Evolutionary conservation across 768 basidiomycete species (phyloP), one percentile per base, ranked within the genome.

Genomic region (Hygrocybe coccinea): DNA sequence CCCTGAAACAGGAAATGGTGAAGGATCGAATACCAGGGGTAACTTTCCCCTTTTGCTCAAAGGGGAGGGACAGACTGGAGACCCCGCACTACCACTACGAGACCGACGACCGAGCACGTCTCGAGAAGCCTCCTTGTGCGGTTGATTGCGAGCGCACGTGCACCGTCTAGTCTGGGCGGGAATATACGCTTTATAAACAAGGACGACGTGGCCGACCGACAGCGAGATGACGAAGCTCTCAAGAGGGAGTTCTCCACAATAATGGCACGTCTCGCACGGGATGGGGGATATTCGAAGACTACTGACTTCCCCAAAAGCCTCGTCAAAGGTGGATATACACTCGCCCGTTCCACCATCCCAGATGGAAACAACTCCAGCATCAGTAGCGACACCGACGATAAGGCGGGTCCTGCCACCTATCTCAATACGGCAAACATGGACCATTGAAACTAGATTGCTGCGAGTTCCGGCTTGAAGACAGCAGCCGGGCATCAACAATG

Each of bases 1-100:
- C 2, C 78, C 89, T 5, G 87, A 91, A 21, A 93, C 79, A 10
- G 91, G 91, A 65, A 91, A 93, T 8, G 80, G 73, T 5, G 79
- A 70, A 0, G 75, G 65, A 52, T 85, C 82, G 19, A 70, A 77
- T 19, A 22, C 14, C 25, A 29, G 48, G 33, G 50, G 39, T 34
- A 48, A 43, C 29, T 34, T 37, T 11, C 19, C 25, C 33, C 38
- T 37, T 14, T 36, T 15, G 15, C 15, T 33, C 14, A 19, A 24
- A 44, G 48, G 35, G 8, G 44, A 47, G 17, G 43, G 38, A n/a
- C 14, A 17, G 5, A 52, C 29, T 5, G 74, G 65, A 0, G 79
- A 71, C 5, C 74, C 74, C 22, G 69, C 71, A 66, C 88, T 91
- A 44, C 79, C 79, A 55, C 82, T 85, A 41, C 88, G 76, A 5